Evolutionary conservation across 2,329 filamentous ascomycete species (phyloP).

Genomic region (Diaporthe sp.): DNA sequence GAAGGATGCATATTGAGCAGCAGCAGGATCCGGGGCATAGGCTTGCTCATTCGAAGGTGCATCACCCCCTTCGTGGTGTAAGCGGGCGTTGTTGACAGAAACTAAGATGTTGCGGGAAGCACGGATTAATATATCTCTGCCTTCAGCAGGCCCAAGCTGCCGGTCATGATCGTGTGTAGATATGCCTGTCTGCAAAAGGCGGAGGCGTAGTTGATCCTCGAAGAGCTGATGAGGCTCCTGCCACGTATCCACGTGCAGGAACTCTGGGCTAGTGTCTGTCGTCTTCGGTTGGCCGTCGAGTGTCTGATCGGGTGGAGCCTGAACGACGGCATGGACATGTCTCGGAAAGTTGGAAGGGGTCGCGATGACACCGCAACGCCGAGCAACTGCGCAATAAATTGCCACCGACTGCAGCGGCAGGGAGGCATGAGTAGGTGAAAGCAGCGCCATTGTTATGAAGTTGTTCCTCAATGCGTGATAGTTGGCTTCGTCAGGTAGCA

Average conservation of each 20-base stretch:
- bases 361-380: slow-evolving; percentile 68
- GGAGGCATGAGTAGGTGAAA: slow-evolving; percentile 61
- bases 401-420: slow-evolving; percentile 73
- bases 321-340: slow-evolving; percentile 75
- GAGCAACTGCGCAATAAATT: slow-evolving; percentile 75
- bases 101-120: slow-evolving; percentile 75
- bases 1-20: slow-evolving; percentile 38
- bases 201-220: slow-evolving; percentile 11
- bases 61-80: not conserved
- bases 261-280: slow-evolving; percentile 43
- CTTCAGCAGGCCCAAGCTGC: slow-evolving; percentile 64
- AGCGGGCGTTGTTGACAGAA: slow-evolving; percentile 61
- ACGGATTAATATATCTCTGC: slow-evolving; percentile 68
- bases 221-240: slow-evolving; percentile 34
- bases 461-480: slow-evolving; percentile 75
- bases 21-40: slow-evolving; percentile 24
- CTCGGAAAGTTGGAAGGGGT: slow-evolving; percentile 74
- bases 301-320: slow-evolving; percentile 44
- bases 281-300: slow-evolving; percentile 45
- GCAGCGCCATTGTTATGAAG: slow-evolving; percentile 72
- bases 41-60: not conserved
- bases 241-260: slow-evolving; percentile 70
- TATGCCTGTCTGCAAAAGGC: slow-evolving; percentile 20
- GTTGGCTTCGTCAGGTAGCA: slow-evolving; percentile 46
- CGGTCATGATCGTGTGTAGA: slow-evolving; percentile 18